Percentiles rank a stretch among this genome's conserved stretches.
Evolutionary conservation across 306 rosid genomes (phyloP).

Genomic region (Cucumis hystrix): DNA sequence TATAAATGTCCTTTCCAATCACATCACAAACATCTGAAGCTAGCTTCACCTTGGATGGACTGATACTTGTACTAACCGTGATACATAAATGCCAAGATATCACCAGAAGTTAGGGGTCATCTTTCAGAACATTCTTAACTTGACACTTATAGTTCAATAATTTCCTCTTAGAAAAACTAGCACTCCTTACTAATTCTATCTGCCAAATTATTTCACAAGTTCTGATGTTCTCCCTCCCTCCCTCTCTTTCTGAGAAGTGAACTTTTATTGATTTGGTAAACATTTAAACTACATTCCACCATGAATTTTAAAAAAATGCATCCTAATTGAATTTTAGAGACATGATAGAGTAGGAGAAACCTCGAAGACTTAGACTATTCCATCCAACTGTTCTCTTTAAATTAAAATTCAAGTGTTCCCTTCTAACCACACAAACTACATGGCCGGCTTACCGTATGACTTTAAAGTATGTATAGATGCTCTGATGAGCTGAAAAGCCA

Average conservation of each 20-base stretch:
- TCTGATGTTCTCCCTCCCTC: background rate
- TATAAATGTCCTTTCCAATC: background rate
- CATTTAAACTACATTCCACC: background rate
- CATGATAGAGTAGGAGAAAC: background rate
- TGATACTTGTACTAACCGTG: background rate
- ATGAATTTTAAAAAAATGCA: background rate
- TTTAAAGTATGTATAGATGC: background rate
- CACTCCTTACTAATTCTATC: background rate
- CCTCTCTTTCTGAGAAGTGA: background rate
- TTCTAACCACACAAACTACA: background rate
- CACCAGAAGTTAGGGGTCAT: background rate
- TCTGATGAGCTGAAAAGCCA: background rate
- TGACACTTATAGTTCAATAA: background rate
- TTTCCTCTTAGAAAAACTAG: background rate
- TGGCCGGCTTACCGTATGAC: background rate
- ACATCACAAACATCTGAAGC: background rate
- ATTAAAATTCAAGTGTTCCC: background rate
- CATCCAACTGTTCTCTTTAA: background rate
- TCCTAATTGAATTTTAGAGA: background rate
- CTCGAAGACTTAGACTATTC: background rate
- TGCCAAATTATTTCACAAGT: background rate
- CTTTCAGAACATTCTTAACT: background rate
- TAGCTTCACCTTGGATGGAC: background rate
- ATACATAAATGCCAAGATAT: background rate
- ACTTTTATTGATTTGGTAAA: background rate